Evolutionary conservation across 257 asterid species (phyloP).

Genomic region (Schizonepeta tenuifolia): DNA sequence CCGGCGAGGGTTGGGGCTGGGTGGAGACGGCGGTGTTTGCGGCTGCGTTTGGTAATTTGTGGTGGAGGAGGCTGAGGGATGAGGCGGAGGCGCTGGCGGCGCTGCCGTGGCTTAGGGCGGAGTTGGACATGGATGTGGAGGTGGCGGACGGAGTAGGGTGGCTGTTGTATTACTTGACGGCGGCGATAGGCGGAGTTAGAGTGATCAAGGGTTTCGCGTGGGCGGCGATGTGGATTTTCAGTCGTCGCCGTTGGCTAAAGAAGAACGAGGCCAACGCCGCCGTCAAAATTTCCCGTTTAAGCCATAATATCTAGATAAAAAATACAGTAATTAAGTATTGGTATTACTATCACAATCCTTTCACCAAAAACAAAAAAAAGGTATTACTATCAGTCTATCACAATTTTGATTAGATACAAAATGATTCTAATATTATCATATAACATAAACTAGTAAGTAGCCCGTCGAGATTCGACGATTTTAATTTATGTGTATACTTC

Average conservation of each 20-base stretch:
- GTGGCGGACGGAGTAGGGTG: conserved; percentile 56
- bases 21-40: conserved; percentile 57
- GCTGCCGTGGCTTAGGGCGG: conserved; percentile 54
- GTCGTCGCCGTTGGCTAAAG: not conserved
- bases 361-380: too few species aligned
- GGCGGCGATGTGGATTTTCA: conserved; percentile 2
- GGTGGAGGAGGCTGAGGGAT: conserved; percentile 79
- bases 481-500: too few species aligned
- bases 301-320: too few species aligned
- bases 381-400: too few species aligned
- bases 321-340: too few species aligned
- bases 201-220: conserved; percentile 28
- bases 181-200: conserved; percentile 53
- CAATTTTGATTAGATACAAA: too few species aligned
- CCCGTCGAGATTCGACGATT: too few species aligned
- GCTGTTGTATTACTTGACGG: conserved; percentile 68
- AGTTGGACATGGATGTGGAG: conserved; percentile 34
- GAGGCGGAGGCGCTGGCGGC: conserved; percentile 69
- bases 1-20: conserved; percentile 41
- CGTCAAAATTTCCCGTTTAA: not conserved
- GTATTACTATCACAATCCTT: too few species aligned
- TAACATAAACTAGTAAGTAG: too few species aligned
- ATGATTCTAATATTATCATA: too few species aligned
- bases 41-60: conserved; percentile 54
- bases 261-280: conserved; percentile 1